Base-by-base conservation (phyloP, 2,329 filamentous ascomycete genomes). In the Aspergillus sojae region DNA sequence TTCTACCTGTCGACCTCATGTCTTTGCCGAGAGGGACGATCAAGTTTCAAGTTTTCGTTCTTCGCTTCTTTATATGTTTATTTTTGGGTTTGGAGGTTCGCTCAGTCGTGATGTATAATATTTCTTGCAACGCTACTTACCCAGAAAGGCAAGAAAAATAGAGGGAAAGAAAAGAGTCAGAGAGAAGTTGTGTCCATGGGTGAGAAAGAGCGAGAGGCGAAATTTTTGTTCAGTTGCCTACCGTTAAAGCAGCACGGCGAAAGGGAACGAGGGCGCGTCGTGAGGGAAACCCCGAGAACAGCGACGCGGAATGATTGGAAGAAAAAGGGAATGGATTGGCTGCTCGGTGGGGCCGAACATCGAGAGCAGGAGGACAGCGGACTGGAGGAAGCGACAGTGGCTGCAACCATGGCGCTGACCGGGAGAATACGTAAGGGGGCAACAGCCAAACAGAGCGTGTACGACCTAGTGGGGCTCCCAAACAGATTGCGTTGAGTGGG, bases 171-270 rank as follows among this genome's bases (percentile, higher is more conserved):
- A 46, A 46, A 26, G 23, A 23, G 26, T 53, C 26, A 23, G 19
- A 60, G 30, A 34, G 26, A 59, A 32, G 34, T 26, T 30, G 43
- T 41, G 36, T 30, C 46, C 46, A 50, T 52, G 23, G 48, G 48
- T 60, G 57, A 65, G 67, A 58, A 41, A 41, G 63, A 46, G 53
- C 54, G 61, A 60, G 62, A 62, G 52, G 62, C 61, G 64, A 68
- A 69, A 71, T 68, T 75, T 76, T 76, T 76, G 72, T 74, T 76
- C 73, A 70, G 65, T 72, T 72, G 71, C 68, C 68, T 65, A 70
- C 62, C 50, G 61, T 66, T 73, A 76, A 77, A 77, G 75, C 76
- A 72, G 76, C 74, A 65, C 69, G 68, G 61, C 52, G 69, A 68
- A 62, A n/a, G 39, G 36, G 72, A 58, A 26, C 52, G 46, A 54